Evolutionary conservation across 2,329 filamentous ascomycete species (phyloP), one percentile per base, ranked within the genome.

Genomic region (Didymella lethalis): DNA sequence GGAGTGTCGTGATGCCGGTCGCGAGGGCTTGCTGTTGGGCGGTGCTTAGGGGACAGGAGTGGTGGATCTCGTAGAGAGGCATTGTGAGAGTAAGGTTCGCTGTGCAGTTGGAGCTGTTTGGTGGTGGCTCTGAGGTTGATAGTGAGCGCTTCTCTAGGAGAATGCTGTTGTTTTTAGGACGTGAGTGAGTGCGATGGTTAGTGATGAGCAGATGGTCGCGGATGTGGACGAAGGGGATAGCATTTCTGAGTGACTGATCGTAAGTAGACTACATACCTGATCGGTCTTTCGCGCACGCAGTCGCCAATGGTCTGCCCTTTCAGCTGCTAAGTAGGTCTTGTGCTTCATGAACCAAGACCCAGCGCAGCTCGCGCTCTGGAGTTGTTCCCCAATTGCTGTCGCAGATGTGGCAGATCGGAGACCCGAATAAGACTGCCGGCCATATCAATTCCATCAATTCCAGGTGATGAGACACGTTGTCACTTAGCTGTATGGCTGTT

Each of bases 61-160:
- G 78, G 54, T 78, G 70, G 65, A 82, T 66, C 62, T 78, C 72
- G 73, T 82, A 82, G 65, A 79, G 68, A 10, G 80, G 80, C 80
- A 82, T 82, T 36, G 26, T 56, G 46, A 8, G 18, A 16, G 2
- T 34, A 16, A n/a, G 14, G 16, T 7, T 36, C n/a, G 16, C 16
- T 36, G 32, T 11, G n/a, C 16, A n/a, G 32, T 36, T 36, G 32
- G 23, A 23, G 23, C 16, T 16, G 1, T n/a, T n/a, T n/a, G 32
- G 14, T 36, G 32, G n/a, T n/a, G 32, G 7, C 2, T 12, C n/a
- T 16, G 32, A 36, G 14, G 16, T 14, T 2, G 32, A 1, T 14
- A 5, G 32, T 36, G 8, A 4, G 14, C 12, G 7, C 11, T 12
- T 40, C 1, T 25, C 16, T 10, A 1, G n/a, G 20, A 11, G 34